Percentiles rank a stretch among this genome's conserved stretches.
phyloP scores from a whole-genome alignment of 192 early-diverging fungal species.

The Backusella sp. region DNA sequence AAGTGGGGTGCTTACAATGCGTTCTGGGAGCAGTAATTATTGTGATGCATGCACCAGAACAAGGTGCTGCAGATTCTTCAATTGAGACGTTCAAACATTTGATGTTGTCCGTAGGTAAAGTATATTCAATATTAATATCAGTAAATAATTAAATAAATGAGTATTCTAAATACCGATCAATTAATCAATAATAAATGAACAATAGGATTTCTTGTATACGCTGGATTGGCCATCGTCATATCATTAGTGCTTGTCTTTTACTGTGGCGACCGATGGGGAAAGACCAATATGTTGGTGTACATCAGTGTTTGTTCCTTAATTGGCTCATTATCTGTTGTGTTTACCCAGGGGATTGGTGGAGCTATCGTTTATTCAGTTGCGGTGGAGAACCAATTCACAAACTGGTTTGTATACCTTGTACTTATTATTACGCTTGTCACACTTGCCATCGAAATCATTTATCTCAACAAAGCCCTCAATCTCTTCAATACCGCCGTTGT shows the following conservation, averaged over 20 bases:
- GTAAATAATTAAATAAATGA: neutral
- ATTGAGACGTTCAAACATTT: slow-evolving; percentile 74
- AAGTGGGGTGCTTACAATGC: slow-evolving; percentile 86
- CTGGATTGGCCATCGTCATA: slow-evolving; percentile 53
- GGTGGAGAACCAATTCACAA: slow-evolving; percentile 79
- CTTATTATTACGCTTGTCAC: slow-evolving; percentile 72
- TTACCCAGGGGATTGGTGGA: slow-evolving; percentile 85
- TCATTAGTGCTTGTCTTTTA: slow-evolving; percentile 73
- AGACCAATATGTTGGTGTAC: slow-evolving; percentile 81
- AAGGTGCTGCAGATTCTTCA: slow-evolving; percentile 63
- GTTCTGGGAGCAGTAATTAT: slow-evolving; percentile 83
- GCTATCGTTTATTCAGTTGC: slow-evolving; percentile 87
- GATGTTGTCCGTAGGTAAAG: slow-evolving; percentile 23
- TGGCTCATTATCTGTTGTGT: slow-evolving; percentile 85
- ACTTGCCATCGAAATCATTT: slow-evolving; percentile 90
- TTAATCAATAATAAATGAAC: neutral
- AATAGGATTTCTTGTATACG: slow-evolving; percentile 72
- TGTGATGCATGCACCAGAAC: slow-evolving; percentile 82
- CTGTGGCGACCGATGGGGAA: slow-evolving; percentile 76
- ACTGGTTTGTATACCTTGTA: slow-evolving; percentile 83
- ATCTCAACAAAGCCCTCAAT: slow-evolving; percentile 94
- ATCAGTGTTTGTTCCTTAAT: slow-evolving; percentile 90
- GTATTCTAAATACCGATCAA: slow-evolving; percentile 1
- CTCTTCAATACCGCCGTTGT: slow-evolving; percentile 87
- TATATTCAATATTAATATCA: neutral